Base-by-base conservation (phyloP, 352 stramenopile genomes). In the Achlya hypogyna region DNA sequence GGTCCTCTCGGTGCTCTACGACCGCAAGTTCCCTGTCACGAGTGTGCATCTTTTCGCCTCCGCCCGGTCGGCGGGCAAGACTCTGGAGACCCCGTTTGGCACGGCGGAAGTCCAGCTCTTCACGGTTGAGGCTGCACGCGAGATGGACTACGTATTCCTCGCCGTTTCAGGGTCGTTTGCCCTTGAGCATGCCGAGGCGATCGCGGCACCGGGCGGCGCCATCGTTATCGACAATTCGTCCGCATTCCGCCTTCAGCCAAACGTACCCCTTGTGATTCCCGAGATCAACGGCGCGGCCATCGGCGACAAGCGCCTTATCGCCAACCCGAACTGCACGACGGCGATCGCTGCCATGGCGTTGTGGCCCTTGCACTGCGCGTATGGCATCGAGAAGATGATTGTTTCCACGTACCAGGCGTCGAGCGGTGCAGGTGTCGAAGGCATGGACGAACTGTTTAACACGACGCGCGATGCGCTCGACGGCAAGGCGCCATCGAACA, bases 211-310 rank as follows among this genome's bases (percentile, higher is more conserved):
- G 8, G 87, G 89, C 65, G 85, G 91, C 1, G 86, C 89, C 8
- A 80, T 98, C 23, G 95, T 99, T n/a, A 98, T 99, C 75, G 96
- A 99, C 78, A 99, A 99, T 82, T 98, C 93, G 69, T 98, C 93
- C 54, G 96, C 96, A 22, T 99, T 98, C 75, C 89, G 96, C 20
- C 96, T 97, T 67, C 74, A 96, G 71, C 66, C 81, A 5, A 78
- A 91, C 49, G 87, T 97, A 63, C 96, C 96, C 51, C 76, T 99
- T 9, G 89, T 98, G 35, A 93, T 98, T 66, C 94, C 94, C 0
- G 93, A 98, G 81, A 98, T 98, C 73, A 98, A 98, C 71, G 91
- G 90, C 54, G 76, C 93, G 38, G 77, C 88, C 69, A 87, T 94
- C 35, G 53, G 85, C 5, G 65, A 70, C 74, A 91, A 79, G 77